A percentile compares a stretch with the other conserved stretches of the same genome.
phyloP scores from a whole-genome alignment of 1,284 basidiomycete genomes.

The Fereydounia khargensis region DNA sequence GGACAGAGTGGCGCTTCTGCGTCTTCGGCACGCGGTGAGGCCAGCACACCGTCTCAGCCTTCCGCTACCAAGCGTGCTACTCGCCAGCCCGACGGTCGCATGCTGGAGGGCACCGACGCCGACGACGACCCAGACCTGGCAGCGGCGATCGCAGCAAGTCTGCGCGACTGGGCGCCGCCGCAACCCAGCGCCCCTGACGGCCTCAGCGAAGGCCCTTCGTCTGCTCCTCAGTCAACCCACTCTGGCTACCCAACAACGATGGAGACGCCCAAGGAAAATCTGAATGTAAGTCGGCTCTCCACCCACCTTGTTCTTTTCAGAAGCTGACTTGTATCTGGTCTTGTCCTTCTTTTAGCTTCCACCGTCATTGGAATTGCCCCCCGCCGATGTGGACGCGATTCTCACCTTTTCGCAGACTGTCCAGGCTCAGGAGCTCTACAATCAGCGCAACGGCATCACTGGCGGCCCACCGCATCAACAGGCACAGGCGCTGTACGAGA shows the following conservation, averaged over 20 bases:
- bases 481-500: constrained; percentile 71
- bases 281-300: neutral
- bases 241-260: too few species aligned
- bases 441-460: constrained; percentile 24
- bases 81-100: constrained; percentile 64
- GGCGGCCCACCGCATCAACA: constrained; percentile 22
- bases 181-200: constrained; percentile 42
- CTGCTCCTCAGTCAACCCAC: constrained; percentile 2
- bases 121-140: constrained; percentile 90
- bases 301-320: too few species aligned
- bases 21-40: constrained; percentile 58
- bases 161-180: constrained; percentile 66
- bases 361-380: constrained; percentile 47
- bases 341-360: constrained; percentile 20
- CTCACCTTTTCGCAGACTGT: constrained; percentile 53
- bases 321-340: neutral
- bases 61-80: constrained; percentile 64
- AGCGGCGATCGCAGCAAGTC: constrained; percentile 91
- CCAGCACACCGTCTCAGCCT: constrained; percentile 63
- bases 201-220: constrained; percentile 7
- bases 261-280: neutral
- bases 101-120: constrained; percentile 62
- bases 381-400: constrained; percentile 48
- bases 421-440: constrained; percentile 27
- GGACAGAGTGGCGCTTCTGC: constrained; percentile 9